Conservation (phyloP, 2,329 filamentous ascomycete genomes). For the Shiraia sp. region DNA sequence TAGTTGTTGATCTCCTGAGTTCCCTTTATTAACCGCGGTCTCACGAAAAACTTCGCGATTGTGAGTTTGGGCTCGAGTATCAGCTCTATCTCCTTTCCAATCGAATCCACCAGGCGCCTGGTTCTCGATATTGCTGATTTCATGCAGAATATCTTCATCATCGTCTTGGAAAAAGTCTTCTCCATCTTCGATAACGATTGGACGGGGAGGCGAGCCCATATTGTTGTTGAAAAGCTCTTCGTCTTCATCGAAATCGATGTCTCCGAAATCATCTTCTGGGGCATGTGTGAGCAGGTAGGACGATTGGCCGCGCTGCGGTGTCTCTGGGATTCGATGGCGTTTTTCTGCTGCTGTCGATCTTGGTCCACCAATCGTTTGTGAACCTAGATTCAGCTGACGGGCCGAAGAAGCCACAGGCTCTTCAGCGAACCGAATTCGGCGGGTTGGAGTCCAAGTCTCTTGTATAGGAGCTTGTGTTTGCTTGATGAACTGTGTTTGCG, state of each 20-base stretch:
- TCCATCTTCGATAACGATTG: constrained; percentile 13
- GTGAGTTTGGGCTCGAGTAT: constrained; percentile 12
- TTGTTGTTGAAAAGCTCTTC: constrained; percentile 15
- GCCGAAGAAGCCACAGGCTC: constrained; percentile 18
- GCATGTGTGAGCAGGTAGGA: not conserved
- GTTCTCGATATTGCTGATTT: constrained; percentile 50
- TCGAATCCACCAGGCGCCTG: constrained; percentile 30
- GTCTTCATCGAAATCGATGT: constrained; percentile 31
- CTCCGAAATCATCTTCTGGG: constrained; percentile 26
- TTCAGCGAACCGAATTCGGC: constrained; percentile 30
- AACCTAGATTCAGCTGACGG: constrained; percentile 11
- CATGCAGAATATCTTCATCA: constrained; percentile 44
- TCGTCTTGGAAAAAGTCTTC: constrained; percentile 34
- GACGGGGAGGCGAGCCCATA: constrained; percentile 13
- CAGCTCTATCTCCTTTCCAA: constrained; percentile 33
- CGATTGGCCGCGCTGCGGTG: constrained; percentile 23
- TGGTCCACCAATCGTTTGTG: constrained; percentile 1
- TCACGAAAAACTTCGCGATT: constrained; percentile 38
- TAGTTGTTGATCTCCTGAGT: constrained; percentile 14
- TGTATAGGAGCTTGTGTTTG: constrained; percentile 34
- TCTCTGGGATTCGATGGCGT: constrained; percentile 26
- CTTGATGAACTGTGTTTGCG: constrained; percentile 41
- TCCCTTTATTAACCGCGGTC: constrained; percentile 24
- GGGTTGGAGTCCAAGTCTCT: constrained; percentile 32
- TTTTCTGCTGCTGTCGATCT: constrained; percentile 12